Evolutionary conservation across 2,329 filamentous ascomycete genomes (phyloP).

Genomic region (Cladophialophora psammophila): DNA sequence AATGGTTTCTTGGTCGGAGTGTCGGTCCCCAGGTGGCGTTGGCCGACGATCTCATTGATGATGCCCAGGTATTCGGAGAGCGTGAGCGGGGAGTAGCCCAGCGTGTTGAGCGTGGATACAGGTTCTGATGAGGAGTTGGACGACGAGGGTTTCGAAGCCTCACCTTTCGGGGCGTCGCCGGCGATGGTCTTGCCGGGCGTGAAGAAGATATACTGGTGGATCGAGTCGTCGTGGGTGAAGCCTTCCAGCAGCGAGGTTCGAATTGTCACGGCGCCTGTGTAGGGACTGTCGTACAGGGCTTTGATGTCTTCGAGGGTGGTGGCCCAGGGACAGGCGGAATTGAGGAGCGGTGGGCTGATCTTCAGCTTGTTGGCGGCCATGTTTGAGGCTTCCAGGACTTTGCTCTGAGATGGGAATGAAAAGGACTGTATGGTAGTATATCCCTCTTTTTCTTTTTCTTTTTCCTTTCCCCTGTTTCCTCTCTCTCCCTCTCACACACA

Average conservation of each 20-base stretch:
- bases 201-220: slow-evolving; percentile 60
- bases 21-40: slow-evolving; percentile 40
- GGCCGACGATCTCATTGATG: slow-evolving; percentile 57
- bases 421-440: background rate
- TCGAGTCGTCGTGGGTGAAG: slow-evolving; percentile 66
- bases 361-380: slow-evolving; percentile 32
- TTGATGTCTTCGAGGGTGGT: slow-evolving; percentile 69
- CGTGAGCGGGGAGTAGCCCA: slow-evolving; percentile 74
- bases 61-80: slow-evolving; percentile 67
- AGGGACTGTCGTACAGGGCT: slow-evolving; percentile 65
- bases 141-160: slow-evolving; percentile 27
- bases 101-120: slow-evolving; percentile 64
- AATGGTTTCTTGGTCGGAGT: slow-evolving; percentile 56
- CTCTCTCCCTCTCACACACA: background rate
- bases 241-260: slow-evolving; percentile 70
- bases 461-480: background rate
- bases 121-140: slow-evolving; percentile 27
- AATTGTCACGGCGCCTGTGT: slow-evolving; percentile 77
- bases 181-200: slow-evolving; percentile 36
- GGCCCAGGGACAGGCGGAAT: slow-evolving; percentile 79
- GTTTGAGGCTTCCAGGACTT: background rate
- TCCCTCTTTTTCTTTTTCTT: background rate
- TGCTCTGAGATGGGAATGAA: background rate
- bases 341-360: slow-evolving; percentile 72
- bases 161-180: slow-evolving; percentile 26